phyloP scores from a whole-genome alignment of 768 basidiomycete species.

The Suillus sp. region DNA sequence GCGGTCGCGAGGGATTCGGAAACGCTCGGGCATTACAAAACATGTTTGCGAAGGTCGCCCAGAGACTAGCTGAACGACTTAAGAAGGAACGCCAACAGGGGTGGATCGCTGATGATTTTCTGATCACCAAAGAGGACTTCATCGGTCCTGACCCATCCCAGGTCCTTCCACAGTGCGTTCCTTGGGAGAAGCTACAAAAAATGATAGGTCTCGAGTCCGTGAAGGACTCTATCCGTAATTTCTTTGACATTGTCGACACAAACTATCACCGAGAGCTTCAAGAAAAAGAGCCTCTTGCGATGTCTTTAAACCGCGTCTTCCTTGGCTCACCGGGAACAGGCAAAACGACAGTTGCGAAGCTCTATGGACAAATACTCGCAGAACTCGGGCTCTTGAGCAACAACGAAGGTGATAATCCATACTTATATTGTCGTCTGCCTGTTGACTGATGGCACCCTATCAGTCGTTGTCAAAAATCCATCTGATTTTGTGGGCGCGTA shows the following conservation, averaged over 20 bases:
- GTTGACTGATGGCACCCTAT: background rate
- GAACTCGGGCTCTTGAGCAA: constrained; percentile 69
- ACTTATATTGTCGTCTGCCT: background rate
- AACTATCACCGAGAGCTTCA: constrained; percentile 64
- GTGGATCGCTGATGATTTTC: constrained; percentile 46
- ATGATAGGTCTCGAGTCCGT: constrained; percentile 59
- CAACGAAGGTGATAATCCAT: constrained; percentile 57
- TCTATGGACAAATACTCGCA: constrained; percentile 64
- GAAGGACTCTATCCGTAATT: constrained; percentile 52
- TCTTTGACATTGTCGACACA: constrained; percentile 47
- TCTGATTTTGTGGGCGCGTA: constrained; percentile 65
- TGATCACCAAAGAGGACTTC: constrained; percentile 54
- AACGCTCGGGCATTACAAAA: constrained; percentile 65
- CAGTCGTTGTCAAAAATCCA: constrained; percentile 69
- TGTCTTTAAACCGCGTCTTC: constrained; percentile 67
- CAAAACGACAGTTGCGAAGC: constrained; percentile 68
- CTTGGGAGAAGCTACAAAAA: constrained; percentile 54
- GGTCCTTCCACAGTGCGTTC: constrained; percentile 44
- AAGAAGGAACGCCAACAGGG: constrained; percentile 44
- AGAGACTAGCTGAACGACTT: constrained; percentile 57
- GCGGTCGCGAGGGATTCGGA: constrained; percentile 62
- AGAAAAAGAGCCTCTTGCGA: constrained; percentile 52
- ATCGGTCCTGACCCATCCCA: constrained; percentile 66
- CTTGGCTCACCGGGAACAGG: constrained; percentile 71
- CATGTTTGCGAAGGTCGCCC: constrained; percentile 46